Evolutionary conservation across 2,329 filamentous ascomycete species (phyloP).

Genomic region (Tricladium varicosporioides): DNA sequence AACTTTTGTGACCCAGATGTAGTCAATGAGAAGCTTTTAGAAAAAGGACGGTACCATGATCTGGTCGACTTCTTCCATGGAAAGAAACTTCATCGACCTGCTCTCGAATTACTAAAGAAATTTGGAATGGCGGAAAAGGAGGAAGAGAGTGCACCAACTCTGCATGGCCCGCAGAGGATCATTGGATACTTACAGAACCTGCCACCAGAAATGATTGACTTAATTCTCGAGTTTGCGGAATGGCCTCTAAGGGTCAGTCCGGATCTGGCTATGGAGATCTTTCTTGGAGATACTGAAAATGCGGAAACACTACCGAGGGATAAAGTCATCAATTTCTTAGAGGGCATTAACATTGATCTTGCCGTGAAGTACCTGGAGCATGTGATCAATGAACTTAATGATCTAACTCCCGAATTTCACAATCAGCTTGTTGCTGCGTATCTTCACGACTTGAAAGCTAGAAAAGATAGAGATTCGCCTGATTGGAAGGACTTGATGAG

Average conservation of each 20-base stretch:
- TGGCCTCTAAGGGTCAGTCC: constrained; percentile 79
- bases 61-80: constrained; percentile 97
- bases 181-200: constrained; percentile 88
- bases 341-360: constrained; percentile 64
- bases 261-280: constrained; percentile 84
- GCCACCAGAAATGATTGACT: constrained; percentile 81
- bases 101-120: constrained; percentile 75
- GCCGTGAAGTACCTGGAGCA: constrained; percentile 87
- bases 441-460: constrained; percentile 46
- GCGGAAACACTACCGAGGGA: constrained; percentile 84
- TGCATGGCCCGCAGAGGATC: constrained; percentile 81
- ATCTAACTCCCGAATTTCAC: constrained; percentile 82
- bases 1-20: constrained; percentile 97
- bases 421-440: constrained; percentile 77
- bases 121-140: constrained; percentile 66
- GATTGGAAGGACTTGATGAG: constrained; percentile 58
- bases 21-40: constrained; percentile 87
- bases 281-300: constrained; percentile 90
- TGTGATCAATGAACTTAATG: constrained; percentile 82
- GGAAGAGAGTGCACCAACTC: constrained; percentile 48
- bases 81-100: constrained; percentile 87
- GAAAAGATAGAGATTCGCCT: constrained; percentile 40
- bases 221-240: constrained; percentile 86
- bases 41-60: constrained; percentile 86
- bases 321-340: constrained; percentile 71